These are phyloP conservation scores for Aspergillus persii DNA, from an alignment of 2,329 filamentous ascomycete species.

Conservation along the genomic window DNA sequence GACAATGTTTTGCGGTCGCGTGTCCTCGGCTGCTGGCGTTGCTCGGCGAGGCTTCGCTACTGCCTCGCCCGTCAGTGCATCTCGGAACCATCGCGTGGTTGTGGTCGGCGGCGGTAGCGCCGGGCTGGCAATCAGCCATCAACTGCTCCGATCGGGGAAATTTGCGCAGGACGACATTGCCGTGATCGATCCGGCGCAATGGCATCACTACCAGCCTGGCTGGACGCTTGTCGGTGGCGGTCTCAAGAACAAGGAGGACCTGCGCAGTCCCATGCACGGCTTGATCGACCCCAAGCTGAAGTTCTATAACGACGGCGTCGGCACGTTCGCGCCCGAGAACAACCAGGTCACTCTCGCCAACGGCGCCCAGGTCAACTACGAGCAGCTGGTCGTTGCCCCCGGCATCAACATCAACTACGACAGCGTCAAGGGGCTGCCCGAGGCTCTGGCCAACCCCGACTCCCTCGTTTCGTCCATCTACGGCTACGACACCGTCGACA, in stretches of 20 bases:
- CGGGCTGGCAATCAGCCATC: slow-evolving; percentile 64
- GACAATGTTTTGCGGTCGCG: slow-evolving; percentile 28
- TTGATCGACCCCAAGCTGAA: slow-evolving; percentile 61
- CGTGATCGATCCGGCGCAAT: slow-evolving; percentile 60
- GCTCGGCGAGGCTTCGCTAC: slow-evolving; percentile 27
- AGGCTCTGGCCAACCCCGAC: slow-evolving; percentile 51
- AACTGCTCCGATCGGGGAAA: slow-evolving; percentile 60
- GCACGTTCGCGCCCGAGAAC: slow-evolving; percentile 53
- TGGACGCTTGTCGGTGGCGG: slow-evolving; percentile 69
- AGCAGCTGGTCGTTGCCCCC: slow-evolving; percentile 63
- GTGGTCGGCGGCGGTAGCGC: slow-evolving; percentile 67
- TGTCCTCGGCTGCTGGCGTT: slow-evolving; percentile 23
- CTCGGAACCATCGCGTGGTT: slow-evolving; percentile 60
- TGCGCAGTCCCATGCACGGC: slow-evolving; percentile 51
- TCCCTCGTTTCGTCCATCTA: slow-evolving; percentile 58
- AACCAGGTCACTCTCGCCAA: slow-evolving; percentile 57
- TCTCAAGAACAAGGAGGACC: slow-evolving; percentile 60
- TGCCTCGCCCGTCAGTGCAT: slow-evolving; percentile 34
- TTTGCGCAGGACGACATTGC: slow-evolving; percentile 62
- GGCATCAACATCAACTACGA: slow-evolving; percentile 54
- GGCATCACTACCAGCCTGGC: slow-evolving; percentile 68
- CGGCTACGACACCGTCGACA: slow-evolving; percentile 55
- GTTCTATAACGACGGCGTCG: slow-evolving; percentile 56
- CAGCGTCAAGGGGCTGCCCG: slow-evolving; percentile 55
- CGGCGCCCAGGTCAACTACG: slow-evolving; percentile 59